phyloP scores from a whole-genome alignment of 2,329 filamentous ascomycete species.

The Zymoseptoria pseudotritici region DNA sequence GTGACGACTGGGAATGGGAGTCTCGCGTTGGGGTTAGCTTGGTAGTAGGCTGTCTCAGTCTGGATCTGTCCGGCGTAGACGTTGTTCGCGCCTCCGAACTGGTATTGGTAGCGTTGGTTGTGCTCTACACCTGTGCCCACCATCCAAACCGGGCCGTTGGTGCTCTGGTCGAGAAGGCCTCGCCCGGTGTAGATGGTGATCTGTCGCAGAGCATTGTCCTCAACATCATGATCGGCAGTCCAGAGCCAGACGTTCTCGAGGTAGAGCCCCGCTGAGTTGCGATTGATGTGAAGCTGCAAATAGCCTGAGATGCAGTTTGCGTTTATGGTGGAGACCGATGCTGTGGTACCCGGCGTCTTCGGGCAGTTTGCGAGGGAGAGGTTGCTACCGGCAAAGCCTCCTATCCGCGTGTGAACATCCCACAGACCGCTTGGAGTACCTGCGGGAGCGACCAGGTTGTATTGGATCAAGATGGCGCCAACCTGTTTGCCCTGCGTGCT shows the following conservation, averaged over 20 bases:
- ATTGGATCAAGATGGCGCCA: conserved; percentile 65
- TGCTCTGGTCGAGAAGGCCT: conserved; percentile 72
- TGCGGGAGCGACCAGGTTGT: conserved; percentile 49
- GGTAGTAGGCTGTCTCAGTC: conserved; percentile 80
- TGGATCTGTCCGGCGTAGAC: conserved; percentile 72
- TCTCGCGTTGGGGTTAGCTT: conserved; percentile 69
- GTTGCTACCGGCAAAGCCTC: conserved; percentile 45
- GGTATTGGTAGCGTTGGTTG: conserved; percentile 66
- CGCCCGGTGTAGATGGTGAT: conserved; percentile 88
- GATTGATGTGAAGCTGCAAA: conserved; percentile 39
- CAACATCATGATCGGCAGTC: conserved; percentile 87
- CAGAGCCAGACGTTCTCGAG: conserved; percentile 90
- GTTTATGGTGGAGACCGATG: conserved; percentile 15
- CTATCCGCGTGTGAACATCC: conserved; percentile 48
- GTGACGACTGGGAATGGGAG: conserved; percentile 57
- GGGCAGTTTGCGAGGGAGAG: conserved; percentile 39
- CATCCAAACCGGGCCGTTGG: conserved; percentile 48
- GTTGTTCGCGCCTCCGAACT: conserved; percentile 67
- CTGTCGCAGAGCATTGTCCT: conserved; percentile 59
- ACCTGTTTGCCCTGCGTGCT: conserved; percentile 59
- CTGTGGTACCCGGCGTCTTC: conserved; percentile 17
- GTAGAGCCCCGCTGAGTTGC: conserved; percentile 56
- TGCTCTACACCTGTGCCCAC: conserved; percentile 64
- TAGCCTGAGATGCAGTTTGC: conserved; percentile 26
- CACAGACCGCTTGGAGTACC: conserved; percentile 47